Evolutionary conservation across 148 eudicot species (phyloP).

Genomic region (Cornus controversa): DNA sequence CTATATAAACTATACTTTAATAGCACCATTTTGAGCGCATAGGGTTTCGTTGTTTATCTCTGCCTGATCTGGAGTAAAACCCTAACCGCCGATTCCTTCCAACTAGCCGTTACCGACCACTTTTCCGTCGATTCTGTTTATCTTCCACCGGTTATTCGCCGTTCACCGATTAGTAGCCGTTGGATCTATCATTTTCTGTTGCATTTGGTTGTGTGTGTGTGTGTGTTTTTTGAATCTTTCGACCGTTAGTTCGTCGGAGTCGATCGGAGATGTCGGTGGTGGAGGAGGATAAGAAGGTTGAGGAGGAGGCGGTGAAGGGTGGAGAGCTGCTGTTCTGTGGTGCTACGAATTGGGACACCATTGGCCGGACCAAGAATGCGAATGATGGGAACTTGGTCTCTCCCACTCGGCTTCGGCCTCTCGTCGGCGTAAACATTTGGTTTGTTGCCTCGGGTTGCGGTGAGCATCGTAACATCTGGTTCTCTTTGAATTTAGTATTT

Average conservation of each 20-base stretch:
- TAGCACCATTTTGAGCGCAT: background rate
- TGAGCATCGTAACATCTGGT: conserved; percentile 12
- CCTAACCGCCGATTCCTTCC: conserved; percentile 35
- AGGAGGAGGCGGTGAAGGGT: conserved; percentile 44
- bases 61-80: conserved; percentile 21
- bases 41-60: conserved; percentile 11
- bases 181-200: conserved; percentile 23
- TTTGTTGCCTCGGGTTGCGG: conserved; percentile 87
- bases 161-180: conserved; percentile 33
- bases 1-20: background rate
- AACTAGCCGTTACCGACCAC: background rate
- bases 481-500: background rate
- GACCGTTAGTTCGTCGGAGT: conserved; percentile 21
- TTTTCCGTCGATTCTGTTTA: conserved; percentile 40
- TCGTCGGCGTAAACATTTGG: conserved; percentile 76
- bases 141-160: conserved; percentile 14
- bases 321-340: conserved; percentile 94
- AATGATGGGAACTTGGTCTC: conserved; percentile 58
- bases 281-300: conserved; percentile 47
- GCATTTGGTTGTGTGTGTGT: background rate
- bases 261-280: conserved; percentile 42
- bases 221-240: conserved; percentile 17
- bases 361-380: conserved; percentile 60
- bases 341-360: conserved; percentile 74
- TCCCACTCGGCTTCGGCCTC: conserved; percentile 88